These are phyloP conservation scores for Venturia pyrina DNA, from an alignment of 2,329 filamentous ascomycete species.

Conservation along the genomic window DNA sequence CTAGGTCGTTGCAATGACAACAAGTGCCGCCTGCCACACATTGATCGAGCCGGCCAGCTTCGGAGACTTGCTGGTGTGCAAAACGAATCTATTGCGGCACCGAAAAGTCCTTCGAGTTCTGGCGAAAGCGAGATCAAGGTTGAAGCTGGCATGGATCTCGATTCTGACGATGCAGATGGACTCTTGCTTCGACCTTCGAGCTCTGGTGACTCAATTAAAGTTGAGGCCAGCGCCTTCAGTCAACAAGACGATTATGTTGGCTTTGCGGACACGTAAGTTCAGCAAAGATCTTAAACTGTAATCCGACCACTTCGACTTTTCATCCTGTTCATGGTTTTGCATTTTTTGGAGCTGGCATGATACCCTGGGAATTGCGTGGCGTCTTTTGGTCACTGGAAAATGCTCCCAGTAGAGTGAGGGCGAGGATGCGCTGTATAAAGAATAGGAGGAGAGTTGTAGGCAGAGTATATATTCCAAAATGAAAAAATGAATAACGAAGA, in stretches of 20 bases:
- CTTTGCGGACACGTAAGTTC: conserved; percentile 2
- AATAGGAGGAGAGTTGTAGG: background rate
- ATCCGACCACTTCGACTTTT: background rate
- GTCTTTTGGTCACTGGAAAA: background rate
- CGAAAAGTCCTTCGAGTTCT: background rate
- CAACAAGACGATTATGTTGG: conserved; percentile 8
- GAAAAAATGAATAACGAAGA: background rate
- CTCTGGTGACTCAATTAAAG: background rate
- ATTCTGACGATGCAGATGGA: conserved; percentile 1
- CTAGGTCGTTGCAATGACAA: conserved; percentile 71
- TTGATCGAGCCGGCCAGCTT: conserved; percentile 76
- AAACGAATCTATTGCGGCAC: conserved; percentile 24
- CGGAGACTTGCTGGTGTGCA: conserved; percentile 45
- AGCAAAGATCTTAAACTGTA: background rate
- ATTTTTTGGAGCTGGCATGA: conserved; percentile 7
- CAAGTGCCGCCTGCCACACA: conserved; percentile 76
- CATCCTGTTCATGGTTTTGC: conserved; percentile 6
- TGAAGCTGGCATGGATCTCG: conserved; percentile 5
- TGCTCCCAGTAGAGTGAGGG: background rate
- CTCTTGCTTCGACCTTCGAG: background rate
- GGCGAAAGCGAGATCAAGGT: background rate
- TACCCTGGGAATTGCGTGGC: conserved; percentile 5
- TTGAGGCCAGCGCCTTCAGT: conserved; percentile 3
- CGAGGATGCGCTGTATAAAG: background rate
- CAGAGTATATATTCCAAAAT: background rate